Percentiles rank a stretch among this genome's conserved stretches.
Evolutionary conservation across 768 basidiomycete genomes (phyloP).

Genomic region (Serendipita indica): DNA sequence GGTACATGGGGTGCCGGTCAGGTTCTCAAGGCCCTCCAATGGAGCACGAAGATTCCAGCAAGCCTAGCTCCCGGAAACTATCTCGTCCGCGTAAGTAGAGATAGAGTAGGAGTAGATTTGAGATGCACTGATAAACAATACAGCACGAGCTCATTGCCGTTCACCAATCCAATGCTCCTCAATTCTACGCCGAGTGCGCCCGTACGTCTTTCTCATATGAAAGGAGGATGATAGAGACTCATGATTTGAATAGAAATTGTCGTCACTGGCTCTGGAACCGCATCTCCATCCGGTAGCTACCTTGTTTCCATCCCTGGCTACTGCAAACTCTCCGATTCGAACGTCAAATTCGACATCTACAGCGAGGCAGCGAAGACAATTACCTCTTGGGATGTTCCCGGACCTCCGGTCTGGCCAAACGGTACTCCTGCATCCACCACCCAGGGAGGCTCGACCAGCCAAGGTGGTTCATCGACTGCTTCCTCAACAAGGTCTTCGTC

Average conservation of each 20-base stretch:
- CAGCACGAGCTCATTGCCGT: slow-evolving; percentile 12
- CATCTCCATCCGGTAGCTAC: slow-evolving; percentile 9
- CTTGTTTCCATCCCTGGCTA: slow-evolving; percentile 14
- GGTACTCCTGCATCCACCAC: not conserved
- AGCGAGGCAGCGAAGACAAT: slow-evolving; percentile 1
- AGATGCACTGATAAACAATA: slow-evolving; percentile 3
- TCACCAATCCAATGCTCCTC: slow-evolving; percentile 15
- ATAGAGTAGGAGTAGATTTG: not conserved
- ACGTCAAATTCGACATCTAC: slow-evolving; percentile 1
- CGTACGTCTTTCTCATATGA: not conserved
- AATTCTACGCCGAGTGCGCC: slow-evolving; percentile 16
- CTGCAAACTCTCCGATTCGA: slow-evolving; percentile 3
- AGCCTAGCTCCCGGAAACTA: slow-evolving; percentile 14
- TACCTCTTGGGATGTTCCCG: slow-evolving; percentile 2
- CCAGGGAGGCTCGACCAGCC: not conserved
- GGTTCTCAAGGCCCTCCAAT: slow-evolving; percentile 10
- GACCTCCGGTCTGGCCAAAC: slow-evolving; percentile 3
- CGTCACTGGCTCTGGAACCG: slow-evolving; percentile 12
- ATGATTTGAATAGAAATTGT: not conserved
- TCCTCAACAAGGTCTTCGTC: too few species aligned
- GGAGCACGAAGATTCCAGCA: slow-evolving; percentile 14
- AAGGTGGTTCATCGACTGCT: not conserved
- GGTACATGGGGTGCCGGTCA: slow-evolving; percentile 14
- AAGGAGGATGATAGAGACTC: not conserved
- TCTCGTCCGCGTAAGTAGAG: slow-evolving; percentile 11